Base-by-base conservation (phyloP, 108 stramenopile genomes). In the Phaeodactylum tricornutum region DNA sequence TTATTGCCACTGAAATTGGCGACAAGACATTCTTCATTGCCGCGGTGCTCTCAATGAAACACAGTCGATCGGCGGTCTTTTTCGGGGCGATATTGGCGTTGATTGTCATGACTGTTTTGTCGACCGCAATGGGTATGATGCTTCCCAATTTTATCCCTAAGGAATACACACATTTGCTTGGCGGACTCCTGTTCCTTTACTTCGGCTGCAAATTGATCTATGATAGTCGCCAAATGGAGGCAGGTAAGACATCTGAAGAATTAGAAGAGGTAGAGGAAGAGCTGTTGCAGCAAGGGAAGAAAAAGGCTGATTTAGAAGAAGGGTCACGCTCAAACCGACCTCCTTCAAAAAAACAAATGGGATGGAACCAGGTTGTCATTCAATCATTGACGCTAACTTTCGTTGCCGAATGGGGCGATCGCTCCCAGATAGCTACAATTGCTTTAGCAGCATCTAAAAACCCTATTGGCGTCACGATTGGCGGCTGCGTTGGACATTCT, bases 1-100 rank as follows among this genome's bases (percentile, higher is more conserved):
- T 98, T 49, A 62, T 98, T 16, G 97, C 97, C 21, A 97, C 99
- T 0, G 99, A 99, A 77, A 91, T 99, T 44, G 99, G 99, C 6
- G 99, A 99, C 79, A 98, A 99, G 67, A 99, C 99, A 17, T 99
- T 99, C 58, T 98, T 98, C 74, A 97, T 99, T 59, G 99, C 99
- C 5, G 99, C 96, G 12, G 84, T 99, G n/a, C 55, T 99, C 41
- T 83, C 82, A 34, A 96, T 98, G 92, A 72, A 86, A 42, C 71
- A 95, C 70, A 53, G 71, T 55, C 75, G 97, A 23, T 55, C 82
- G 29, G 84, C 94, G 0, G 93, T 98, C 17, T 98, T 97, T 62
- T 55, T 56, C 8, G 99, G 96, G 14, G 92, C 95, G 5, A 75
- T 98, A 30, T 54, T 64, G 9, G 94, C 93, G 0, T 64, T 99